A percentile compares a stretch with the other conserved stretches of the same genome.
Conservation (phyloP, 257 asterid genomes). For the Phtheirospermum japonicum region DNA sequence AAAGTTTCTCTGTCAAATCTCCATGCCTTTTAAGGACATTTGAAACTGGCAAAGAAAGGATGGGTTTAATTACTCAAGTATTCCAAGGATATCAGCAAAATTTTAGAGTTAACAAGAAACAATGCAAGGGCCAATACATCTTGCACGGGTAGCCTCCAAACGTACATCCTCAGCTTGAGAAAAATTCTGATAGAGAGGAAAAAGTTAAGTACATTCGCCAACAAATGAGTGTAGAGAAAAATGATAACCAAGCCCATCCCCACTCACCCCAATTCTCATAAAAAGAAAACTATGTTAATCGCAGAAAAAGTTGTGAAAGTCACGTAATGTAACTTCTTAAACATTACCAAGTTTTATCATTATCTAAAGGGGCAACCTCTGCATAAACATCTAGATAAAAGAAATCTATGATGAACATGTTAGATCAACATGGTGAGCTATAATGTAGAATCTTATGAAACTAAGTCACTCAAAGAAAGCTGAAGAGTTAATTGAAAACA, state of each 20-base stretch:
- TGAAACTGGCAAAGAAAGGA: slow-evolving; percentile 54
- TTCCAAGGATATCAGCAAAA: neutral
- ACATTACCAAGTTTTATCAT: neutral
- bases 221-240: slow-evolving; percentile 15
- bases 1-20: slow-evolving; percentile 80
- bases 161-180: slow-evolving; percentile 53
- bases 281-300: neutral
- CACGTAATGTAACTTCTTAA: neutral
- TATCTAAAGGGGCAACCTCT: no score
- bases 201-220: slow-evolving; percentile 19
- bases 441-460: neutral
- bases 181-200: slow-evolving; percentile 39
- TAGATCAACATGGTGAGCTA: neutral
- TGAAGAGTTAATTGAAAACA: neutral
- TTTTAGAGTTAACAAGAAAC: slow-evolving; percentile 18
- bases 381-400: no score
- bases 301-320: neutral
- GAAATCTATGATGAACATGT: no score
- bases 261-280: neutral
- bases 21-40: slow-evolving; percentile 85
- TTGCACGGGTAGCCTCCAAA: slow-evolving; percentile 65
- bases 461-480: neutral
- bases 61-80: slow-evolving; percentile 7
- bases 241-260: slow-evolving; percentile 1
- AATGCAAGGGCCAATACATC: slow-evolving; percentile 43